Evolutionary conservation across 345 rosid genomes (phyloP).

Genomic region (Rubroshorea leprosula): DNA sequence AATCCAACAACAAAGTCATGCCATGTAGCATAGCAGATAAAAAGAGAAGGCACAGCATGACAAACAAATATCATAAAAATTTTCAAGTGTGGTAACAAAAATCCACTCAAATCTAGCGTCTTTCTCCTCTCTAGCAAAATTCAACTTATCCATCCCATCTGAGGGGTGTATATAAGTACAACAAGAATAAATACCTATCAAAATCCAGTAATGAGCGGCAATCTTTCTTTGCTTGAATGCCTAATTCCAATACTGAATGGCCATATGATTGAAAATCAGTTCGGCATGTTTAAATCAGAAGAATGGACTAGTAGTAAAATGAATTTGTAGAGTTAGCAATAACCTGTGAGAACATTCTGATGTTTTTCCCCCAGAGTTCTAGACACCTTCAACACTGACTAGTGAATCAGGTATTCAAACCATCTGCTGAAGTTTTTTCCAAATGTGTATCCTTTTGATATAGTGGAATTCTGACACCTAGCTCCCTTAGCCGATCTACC

Average conservation of each 20-base stretch:
- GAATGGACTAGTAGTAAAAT: not conserved
- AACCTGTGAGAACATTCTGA: not conserved
- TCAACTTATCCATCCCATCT: not conserved
- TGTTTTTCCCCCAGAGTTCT: too few relatives aligned
- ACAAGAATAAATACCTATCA: conserved; percentile 4
- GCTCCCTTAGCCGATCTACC: conserved; percentile 57
- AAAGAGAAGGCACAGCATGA: not conserved
- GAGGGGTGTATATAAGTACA: not conserved
- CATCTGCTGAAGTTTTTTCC: conserved; percentile 15
- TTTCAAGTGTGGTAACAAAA: too few relatives aligned
- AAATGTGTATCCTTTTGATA: conserved; percentile 35
- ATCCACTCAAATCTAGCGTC: not conserved
- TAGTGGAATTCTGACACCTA: conserved; percentile 68
- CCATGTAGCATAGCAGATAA: not conserved
- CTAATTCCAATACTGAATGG: not conserved
- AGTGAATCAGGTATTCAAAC: conserved; percentile 13
- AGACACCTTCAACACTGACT: too few relatives aligned
- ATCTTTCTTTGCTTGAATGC: conserved; percentile 4
- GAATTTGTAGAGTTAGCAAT: not conserved
- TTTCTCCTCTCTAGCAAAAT: not conserved
- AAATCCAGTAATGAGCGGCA: not conserved
- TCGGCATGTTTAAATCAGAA: not conserved
- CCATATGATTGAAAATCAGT: not conserved
- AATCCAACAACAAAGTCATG: not conserved
- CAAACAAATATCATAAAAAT: too few relatives aligned